These are phyloP conservation scores for Rubus idaeus DNA, from an alignment of 306 rosid genomes.

Conservation along the genomic window DNA sequence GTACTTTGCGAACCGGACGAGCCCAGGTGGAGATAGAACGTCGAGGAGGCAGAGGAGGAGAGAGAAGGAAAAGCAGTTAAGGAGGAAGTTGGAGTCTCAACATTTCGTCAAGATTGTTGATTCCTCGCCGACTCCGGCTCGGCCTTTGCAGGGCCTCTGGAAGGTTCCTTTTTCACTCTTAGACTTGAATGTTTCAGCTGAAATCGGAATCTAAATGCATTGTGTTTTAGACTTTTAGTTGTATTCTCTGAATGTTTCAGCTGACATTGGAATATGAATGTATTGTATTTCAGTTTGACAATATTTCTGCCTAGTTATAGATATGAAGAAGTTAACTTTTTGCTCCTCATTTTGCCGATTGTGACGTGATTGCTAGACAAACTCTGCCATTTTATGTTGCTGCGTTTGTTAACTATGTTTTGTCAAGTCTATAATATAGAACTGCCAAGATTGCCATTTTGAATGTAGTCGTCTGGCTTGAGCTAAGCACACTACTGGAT, in stretches of 20 bases:
- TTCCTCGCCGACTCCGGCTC: conserved; percentile 62
- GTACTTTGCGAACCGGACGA: conserved; percentile 78
- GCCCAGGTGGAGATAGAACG: conserved; percentile 67
- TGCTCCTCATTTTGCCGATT: neutral
- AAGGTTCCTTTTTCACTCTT: conserved; percentile 57
- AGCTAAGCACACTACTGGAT: too few relatives aligned
- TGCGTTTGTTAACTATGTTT: neutral
- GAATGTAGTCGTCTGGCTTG: too few relatives aligned
- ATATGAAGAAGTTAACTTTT: neutral
- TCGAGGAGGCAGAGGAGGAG: conserved; percentile 76
- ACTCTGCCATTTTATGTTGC: neutral
- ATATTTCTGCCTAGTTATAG: neutral
- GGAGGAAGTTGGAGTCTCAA: conserved; percentile 83
- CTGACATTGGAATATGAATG: neutral
- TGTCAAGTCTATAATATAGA: neutral
- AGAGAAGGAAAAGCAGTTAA: conserved; percentile 67
- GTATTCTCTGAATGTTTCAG: neutral
- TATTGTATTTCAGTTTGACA: neutral
- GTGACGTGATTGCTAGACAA: conserved; percentile 9
- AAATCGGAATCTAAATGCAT: too few relatives aligned
- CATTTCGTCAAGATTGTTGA: conserved; percentile 91
- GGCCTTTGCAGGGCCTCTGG: conserved; percentile 99
- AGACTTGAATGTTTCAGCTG: conserved; percentile 25
- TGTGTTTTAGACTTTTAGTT: too few relatives aligned
- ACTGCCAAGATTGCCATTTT: too few relatives aligned